These are phyloP conservation scores for Ophiostoma angusticollis DNA, from an alignment of 2,329 filamentous ascomycete genomes.

Conservation along the genomic window DNA sequence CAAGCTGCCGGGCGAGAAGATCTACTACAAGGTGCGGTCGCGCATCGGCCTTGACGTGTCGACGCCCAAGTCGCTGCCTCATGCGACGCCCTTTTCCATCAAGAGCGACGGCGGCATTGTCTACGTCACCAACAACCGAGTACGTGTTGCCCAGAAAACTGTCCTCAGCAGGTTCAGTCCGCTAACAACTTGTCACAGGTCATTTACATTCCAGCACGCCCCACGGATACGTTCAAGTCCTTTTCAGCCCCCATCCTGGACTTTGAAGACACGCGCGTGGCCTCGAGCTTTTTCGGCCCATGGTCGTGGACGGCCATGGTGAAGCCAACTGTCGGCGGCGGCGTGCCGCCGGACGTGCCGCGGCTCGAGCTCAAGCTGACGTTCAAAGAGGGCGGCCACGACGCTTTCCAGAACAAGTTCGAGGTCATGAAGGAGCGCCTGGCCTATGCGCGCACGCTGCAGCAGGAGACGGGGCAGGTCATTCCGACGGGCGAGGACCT, in stretches of 20 bases:
- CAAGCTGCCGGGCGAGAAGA: constrained; percentile 70
- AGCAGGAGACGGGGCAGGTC: constrained; percentile 51
- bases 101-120: constrained; percentile 64
- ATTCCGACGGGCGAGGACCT: constrained; percentile 68
- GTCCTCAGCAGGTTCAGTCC: too few relatives aligned
- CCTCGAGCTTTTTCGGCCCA: constrained; percentile 81
- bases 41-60: constrained; percentile 67
- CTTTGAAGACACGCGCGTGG: constrained; percentile 72
- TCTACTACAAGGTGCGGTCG: constrained; percentile 66
- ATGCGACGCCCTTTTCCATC: constrained; percentile 50
- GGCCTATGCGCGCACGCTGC: constrained; percentile 65
- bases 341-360: constrained; percentile 60
- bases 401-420: constrained; percentile 74
- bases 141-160: constrained; percentile 35
- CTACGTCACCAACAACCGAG: constrained; percentile 76
- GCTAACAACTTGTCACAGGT: constrained; percentile 52
- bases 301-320: constrained; percentile 79
- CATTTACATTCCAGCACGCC: constrained; percentile 68
- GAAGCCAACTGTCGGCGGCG: constrained; percentile 70
- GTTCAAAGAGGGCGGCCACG: constrained; percentile 92
- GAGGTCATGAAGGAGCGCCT: constrained; percentile 75
- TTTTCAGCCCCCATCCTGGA: constrained; percentile 84
- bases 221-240: constrained; percentile 61
- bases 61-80: constrained; percentile 52
- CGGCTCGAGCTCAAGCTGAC: constrained; percentile 71